Evolutionary conservation across 108 stramenopile species (phyloP).

Genomic region (Parmales sp.): DNA sequence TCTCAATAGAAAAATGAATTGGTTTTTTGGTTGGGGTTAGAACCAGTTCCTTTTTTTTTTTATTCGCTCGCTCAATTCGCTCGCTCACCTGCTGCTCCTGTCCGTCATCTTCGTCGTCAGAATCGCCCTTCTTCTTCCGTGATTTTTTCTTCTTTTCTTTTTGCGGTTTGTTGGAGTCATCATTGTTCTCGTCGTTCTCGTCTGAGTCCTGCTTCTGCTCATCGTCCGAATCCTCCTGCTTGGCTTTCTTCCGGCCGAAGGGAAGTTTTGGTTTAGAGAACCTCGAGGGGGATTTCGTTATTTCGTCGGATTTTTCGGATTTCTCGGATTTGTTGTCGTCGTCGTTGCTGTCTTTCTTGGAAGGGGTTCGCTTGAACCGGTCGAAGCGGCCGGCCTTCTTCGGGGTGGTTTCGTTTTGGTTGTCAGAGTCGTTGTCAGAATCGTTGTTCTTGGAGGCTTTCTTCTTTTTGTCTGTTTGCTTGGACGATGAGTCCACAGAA

Average conservation of each 20-base stretch:
- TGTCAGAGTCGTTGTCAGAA: too few species aligned
- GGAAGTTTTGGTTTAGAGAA: not conserved
- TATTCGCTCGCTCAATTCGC: not conserved
- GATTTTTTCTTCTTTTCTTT: not conserved
- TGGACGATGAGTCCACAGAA: too few species aligned
- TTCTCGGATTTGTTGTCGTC: not conserved
- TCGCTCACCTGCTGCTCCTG: not conserved
- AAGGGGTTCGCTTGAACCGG: not conserved
- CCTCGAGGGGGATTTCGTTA: not conserved
- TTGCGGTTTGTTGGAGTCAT: not conserved
- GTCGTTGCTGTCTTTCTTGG: not conserved
- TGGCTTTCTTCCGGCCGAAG: not conserved
- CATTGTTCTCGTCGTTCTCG: not conserved
- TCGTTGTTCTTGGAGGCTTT: too few species aligned
- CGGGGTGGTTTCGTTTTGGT: too few species aligned
- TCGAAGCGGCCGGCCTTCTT: not conserved
- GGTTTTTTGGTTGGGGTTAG: too few species aligned
- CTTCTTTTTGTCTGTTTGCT: too few species aligned
- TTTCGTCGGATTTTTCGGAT: not conserved
- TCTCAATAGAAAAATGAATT: too few species aligned
- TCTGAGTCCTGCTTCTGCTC: not conserved
- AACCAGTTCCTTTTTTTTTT: not conserved
- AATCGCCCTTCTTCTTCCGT: not conserved
- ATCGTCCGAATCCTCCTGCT: not conserved
- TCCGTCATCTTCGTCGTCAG: not conserved